Evolutionary conservation across 495 filamentous ascomycete species (phyloP), one percentile per base, ranked within the genome.

Genomic region (Lepidopterella palustris): DNA sequence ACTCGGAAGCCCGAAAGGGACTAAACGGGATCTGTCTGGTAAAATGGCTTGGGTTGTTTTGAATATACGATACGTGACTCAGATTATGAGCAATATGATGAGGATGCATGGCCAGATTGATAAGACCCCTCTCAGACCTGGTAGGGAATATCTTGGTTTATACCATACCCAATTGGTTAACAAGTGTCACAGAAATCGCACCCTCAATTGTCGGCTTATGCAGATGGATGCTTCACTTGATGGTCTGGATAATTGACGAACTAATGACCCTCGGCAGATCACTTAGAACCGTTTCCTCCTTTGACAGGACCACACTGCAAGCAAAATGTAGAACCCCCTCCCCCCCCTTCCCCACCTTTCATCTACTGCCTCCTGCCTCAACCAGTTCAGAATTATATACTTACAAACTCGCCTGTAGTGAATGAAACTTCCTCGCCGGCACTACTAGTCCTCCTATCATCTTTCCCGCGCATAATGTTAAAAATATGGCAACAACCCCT

Each of bases 41-140:
- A 88, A 86, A 65, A 76, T 95, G 50, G 82, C 89, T n/a, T 87
- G 84, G 80, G 73, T 85, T 0, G 82, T 84, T 31, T 73, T 95
- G 32, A 84, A 88, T 68, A 74, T 92, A 31, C 80, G 88, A 35
- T 85, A 87, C 65, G 79, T 86, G 15, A 81, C 86, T 4, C 76
- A 88, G 39, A 77, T 86, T 57, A 82, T 88, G 60, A 83, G 79
- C 1, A 82, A 84, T 42, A 82, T 81, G 60, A 82, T 73, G 71
- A 78, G 58, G 20, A 68, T 63, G 60, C 64, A 67, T 53, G 54
- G 48, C 27, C 54, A 55, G 6, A 62, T 61, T 50, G 60, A 64
- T 11, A 61, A 63, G 28, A 55, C 42, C 21, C 57, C 53, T 1
- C 51, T 64, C 9, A 50, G 65, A 0, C 57, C 65, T 24, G 35